phyloP scores from a whole-genome alignment of 1,284 basidiomycete genomes.

The Vanrija sp. region DNA sequence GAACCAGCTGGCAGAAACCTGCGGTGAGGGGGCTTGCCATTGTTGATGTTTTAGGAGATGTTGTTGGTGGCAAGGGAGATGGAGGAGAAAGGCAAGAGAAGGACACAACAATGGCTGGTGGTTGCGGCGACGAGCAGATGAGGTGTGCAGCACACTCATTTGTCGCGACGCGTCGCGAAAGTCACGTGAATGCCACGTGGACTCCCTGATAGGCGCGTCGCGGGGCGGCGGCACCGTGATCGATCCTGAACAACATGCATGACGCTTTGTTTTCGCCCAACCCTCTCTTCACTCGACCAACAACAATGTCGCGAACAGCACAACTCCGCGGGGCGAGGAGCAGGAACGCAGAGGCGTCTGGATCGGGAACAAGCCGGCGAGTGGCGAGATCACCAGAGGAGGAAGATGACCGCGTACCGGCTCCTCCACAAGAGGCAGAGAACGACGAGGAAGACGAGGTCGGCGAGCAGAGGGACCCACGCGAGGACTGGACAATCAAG shows the following conservation, averaged over 20 bases:
- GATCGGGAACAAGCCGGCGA: background rate
- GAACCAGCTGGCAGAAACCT: slow-evolving; percentile 38
- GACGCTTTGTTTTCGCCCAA: too few relatives aligned
- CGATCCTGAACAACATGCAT: too few relatives aligned
- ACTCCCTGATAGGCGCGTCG: too few relatives aligned
- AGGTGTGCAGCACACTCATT: slow-evolving; percentile 9
- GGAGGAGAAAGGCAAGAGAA: background rate
- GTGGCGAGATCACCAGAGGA: background rate
- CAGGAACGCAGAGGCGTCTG: background rate
- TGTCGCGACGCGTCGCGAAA: slow-evolving; percentile 8
- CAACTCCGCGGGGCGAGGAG: background rate
- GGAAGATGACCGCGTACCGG: background rate
- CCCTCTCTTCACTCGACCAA: too few relatives aligned
- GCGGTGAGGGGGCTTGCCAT: slow-evolving; percentile 40
- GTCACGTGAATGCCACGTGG: slow-evolving; percentile 12
- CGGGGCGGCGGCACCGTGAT: too few relatives aligned
- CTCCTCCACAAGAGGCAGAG: background rate
- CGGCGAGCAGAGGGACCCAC: slow-evolving; percentile 1
- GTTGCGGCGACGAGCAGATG: background rate
- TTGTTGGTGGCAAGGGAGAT: slow-evolving; percentile 1
- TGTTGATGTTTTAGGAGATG: slow-evolving; percentile 3
- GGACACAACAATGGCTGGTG: background rate
- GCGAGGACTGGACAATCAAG: slow-evolving; percentile 22
- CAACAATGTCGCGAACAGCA: too few relatives aligned
- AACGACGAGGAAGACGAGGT: slow-evolving; percentile 8